Conservation (phyloP, 1,284 basidiomycete genomes). For the Laetiporus sulphureus region DNA sequence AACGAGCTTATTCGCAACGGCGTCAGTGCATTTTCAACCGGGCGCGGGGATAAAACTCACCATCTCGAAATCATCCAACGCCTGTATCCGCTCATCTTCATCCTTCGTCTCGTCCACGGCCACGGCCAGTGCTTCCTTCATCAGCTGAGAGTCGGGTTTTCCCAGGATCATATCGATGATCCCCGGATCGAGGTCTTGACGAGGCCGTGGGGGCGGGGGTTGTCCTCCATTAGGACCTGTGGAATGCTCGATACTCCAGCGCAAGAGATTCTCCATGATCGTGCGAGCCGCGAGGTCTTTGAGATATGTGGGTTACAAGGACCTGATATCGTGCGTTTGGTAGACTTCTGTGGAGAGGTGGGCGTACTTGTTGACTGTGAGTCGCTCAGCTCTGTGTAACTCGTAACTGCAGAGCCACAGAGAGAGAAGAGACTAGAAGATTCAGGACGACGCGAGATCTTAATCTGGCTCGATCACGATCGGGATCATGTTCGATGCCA, state of each 20-base stretch:
- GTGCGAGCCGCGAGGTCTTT: background rate
- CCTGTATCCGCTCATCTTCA: conserved; percentile 67
- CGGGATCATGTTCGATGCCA: too few species aligned
- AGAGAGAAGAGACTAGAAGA: conserved; percentile 18
- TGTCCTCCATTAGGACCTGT: conserved; percentile 24
- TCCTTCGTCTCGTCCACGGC: conserved; percentile 58
- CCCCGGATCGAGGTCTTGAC: conserved; percentile 61
- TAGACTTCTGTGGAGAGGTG: too few species aligned
- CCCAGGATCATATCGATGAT: conserved; percentile 86
- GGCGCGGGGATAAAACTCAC: conserved; percentile 33
- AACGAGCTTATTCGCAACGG: conserved; percentile 52
- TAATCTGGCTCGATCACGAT: too few species aligned
- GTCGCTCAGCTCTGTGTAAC: too few species aligned
- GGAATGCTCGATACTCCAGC: conserved; percentile 72
- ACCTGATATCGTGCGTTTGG: too few species aligned
- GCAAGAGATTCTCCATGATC: conserved; percentile 64
- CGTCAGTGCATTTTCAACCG: background rate
- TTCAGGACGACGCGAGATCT: conserved; percentile 7
- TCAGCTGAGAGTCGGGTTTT: conserved; percentile 76
- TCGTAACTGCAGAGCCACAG: too few species aligned
- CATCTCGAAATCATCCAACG: conserved; percentile 96
- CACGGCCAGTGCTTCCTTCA: conserved; percentile 80
- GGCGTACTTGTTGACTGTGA: too few species aligned
- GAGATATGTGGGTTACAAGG: background rate
- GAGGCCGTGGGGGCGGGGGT: conserved; percentile 26